These are phyloP conservation scores for Aspergillus sergii DNA, from an alignment of 2,329 filamentous ascomycete genomes.

Conservation along the genomic window DNA sequence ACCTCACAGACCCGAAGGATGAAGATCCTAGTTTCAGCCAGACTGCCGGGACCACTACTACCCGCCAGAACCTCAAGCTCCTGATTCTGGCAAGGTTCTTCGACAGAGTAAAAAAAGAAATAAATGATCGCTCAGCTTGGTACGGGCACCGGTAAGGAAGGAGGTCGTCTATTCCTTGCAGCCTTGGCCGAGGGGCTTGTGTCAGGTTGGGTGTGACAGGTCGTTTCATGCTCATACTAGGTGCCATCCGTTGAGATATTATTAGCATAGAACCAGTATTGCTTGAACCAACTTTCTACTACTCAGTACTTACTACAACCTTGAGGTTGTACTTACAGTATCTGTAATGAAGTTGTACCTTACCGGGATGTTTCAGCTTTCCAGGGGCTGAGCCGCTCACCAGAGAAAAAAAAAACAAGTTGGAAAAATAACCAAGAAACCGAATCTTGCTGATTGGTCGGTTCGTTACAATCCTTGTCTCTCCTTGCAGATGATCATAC, in stretches of 20 bases:
- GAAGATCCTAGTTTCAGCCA: conserved; percentile 26
- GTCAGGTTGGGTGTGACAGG: conserved; percentile 21
- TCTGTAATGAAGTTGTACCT: background rate
- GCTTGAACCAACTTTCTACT: background rate
- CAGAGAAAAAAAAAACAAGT: background rate
- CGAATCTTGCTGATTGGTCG: background rate
- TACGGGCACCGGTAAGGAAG: background rate
- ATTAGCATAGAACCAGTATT: background rate
- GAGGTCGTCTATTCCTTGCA: conserved; percentile 15
- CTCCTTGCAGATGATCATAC: conserved; percentile 22
- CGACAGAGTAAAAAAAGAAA: background rate
- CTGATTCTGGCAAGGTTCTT: conserved; percentile 14
- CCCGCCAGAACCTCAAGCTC: conserved; percentile 15
- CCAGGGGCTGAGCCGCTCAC: conserved; percentile 1
- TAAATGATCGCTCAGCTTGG: conserved; percentile 5
- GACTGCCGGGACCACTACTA: conserved; percentile 22
- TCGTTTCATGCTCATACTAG: conserved; percentile 21
- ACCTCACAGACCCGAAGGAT: conserved; percentile 15
- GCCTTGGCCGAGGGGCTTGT: conserved; percentile 16
- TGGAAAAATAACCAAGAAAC: background rate
- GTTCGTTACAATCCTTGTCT: conserved; percentile 4
- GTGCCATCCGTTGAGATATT: background rate
- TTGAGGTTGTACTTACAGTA: background rate
- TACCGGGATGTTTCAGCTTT: conserved; percentile 10
- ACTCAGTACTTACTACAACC: background rate